Base-by-base conservation (phyloP, 2,329 filamentous ascomycete species). In the Arthrinium phaeospermum region DNA sequence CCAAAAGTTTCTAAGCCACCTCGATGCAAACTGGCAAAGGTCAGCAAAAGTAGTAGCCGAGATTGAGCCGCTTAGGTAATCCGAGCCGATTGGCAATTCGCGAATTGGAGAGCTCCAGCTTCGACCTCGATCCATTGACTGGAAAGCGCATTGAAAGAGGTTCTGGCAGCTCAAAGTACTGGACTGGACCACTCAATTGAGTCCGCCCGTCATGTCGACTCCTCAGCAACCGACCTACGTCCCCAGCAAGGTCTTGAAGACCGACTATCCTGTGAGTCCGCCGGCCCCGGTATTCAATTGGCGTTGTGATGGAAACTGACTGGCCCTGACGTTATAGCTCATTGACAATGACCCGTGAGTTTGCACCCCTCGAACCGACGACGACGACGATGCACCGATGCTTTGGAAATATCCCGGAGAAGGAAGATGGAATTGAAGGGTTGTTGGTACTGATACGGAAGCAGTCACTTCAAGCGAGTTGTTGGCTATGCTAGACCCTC, bases 301-400 rank as follows among this genome's bases (percentile, higher is more conserved):
- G 27, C 16, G 12, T 19, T 19, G 46, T n/a, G 41, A 30, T 34
- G 67, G 41, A 37, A 30, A 68, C 47, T 47, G 44, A 27, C 47
- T 27, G 44, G 22, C 41, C 67, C 14, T 19, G 37, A 67, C 47
- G n/a, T 16, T 6, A 72, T 75, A 99, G 96, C 93, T 98, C 86
- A 98, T 99, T 85, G 96, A 99, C 88, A 97, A 94, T 87, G 96
- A 99, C 85, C 96, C 96, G 95, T 98, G 95, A 82, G 92, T 84
- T 72, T 61, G 24, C 37, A 70, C 67, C 67, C 72, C 71, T 70
- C 68, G 72, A 72, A 71, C 12, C 46, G 70, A 67, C 44, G 46
- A 51, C 46, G 46, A 51, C 45, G 4, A 22, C 37, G 27, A 27
- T 46, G 70, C 41, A 51, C 46, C 57, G 34, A 61, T 22, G 6